Percentiles rank a stretch among this genome's conserved stretches.
phyloP scores from a whole-genome alignment of 345 rosid species.

The Durio zibethinus region DNA sequence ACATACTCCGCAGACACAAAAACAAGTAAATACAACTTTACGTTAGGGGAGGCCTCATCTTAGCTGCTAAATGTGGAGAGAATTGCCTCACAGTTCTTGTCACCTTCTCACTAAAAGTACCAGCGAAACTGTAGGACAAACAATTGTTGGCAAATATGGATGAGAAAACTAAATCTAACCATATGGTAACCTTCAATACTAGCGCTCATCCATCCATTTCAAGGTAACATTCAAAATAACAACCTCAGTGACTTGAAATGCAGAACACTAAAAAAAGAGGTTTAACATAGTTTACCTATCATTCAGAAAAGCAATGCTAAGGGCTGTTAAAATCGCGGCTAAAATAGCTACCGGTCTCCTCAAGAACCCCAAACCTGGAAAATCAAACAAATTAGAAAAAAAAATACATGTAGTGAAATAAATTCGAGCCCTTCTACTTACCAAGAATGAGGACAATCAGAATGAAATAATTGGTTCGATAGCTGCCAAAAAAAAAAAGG shows the following conservation, averaged over 20 bases:
- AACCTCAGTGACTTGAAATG: neutral
- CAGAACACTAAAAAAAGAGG: neutral
- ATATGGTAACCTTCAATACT: neutral
- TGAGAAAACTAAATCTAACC: neutral
- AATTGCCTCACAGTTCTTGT: constrained; percentile 79
- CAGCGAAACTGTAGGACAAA: constrained; percentile 70
- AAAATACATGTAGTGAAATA: neutral
- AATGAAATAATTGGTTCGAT: constrained; percentile 90
- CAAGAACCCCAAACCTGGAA: constrained; percentile 73
- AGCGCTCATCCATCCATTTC: neutral
- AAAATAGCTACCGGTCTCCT: constrained; percentile 81
- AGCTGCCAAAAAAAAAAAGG: constrained; percentile 51
- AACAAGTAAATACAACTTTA: constrained; percentile 28
- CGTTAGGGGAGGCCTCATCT: constrained; percentile 92
- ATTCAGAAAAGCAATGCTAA: constrained; percentile 76
- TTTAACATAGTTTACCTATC: constrained; percentile 54
- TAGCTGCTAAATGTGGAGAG: constrained; percentile 94
- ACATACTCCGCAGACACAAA: neutral
- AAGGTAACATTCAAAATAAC: neutral
- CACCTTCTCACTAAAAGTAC: constrained; percentile 84
- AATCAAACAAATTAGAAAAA: neutral
- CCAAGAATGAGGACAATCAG: constrained; percentile 80
- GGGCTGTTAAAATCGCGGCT: constrained; percentile 65
- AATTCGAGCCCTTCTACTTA: constrained; percentile 27
- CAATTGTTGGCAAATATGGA: constrained; percentile 14